Evolutionary conservation across 352 stramenopile species (phyloP), one percentile per base, ranked within the genome.

Genomic region (Pythium utonaiense): DNA sequence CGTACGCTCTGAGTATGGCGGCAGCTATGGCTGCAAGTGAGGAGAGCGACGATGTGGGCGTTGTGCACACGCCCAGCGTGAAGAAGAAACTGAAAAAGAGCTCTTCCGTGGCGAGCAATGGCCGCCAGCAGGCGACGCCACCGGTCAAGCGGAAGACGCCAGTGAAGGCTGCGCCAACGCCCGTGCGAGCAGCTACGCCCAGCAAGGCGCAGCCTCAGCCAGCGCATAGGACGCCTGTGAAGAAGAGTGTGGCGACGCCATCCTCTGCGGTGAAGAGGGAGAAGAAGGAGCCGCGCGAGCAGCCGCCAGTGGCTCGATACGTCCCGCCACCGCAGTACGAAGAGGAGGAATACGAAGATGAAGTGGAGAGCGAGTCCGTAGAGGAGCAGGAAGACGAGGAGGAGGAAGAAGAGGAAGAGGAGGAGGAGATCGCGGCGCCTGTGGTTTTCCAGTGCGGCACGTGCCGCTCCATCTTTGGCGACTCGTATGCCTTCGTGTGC

Each of bases 401-500:
- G 17, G 61, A 79, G 3, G 66, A 69, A 4, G 62, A 70, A 6
- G 78, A 86, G 3, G 76, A 78, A 13, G 76, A 82, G 3, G 71
- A 75, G 17, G 74, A 77, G n/a, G 77, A 75, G n/a, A 66, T 72
- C 17, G 63, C 80, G 41, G 79, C 77, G 17, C 83, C 87, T 7
- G 83, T 95, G 30, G 80, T 93, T 24, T 95, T 95, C 57, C 83
- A 93, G 59, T 95, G 85, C 65, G 85, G 67, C 66, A 93, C 82
- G 19, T 95, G 85, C 38, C 75, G 85, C 25, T 87, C 78, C 27
- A 91, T 95, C 53, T 86, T 95, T 24, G 83, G 83, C 19, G 85
- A 95, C 66, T 93, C 83, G 44, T 92, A 91, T 56, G 74, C 80
- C 33, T 91, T 93, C 30, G 75, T 93, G 57, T 78, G 74, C 50